Conservation (phyloP, 2,329 filamentous ascomycete species). For the Sclerotinia glacialis region DNA sequence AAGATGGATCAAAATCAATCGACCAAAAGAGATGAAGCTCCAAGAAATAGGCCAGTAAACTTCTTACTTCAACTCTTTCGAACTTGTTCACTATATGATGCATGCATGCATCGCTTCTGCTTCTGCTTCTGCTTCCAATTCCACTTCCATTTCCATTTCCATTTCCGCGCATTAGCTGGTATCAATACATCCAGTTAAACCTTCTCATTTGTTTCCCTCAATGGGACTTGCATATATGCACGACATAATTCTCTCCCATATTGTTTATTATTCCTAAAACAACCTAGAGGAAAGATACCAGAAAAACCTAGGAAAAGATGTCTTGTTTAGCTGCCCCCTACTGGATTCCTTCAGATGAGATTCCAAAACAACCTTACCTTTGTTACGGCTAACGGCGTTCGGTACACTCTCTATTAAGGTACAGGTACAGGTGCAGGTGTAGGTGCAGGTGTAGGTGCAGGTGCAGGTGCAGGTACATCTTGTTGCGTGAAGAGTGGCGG, state of each 20-base stretch:
- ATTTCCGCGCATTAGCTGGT: slow-evolving; percentile 11
- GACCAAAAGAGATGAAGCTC: background rate
- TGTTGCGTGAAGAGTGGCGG: background rate
- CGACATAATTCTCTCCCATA: slow-evolving; percentile 11
- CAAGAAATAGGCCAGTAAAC: background rate
- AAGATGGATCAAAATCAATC: background rate
- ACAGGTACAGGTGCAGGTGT: background rate
- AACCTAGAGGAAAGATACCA: background rate
- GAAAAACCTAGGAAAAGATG: background rate
- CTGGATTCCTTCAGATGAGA: background rate
- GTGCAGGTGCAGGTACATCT: background rate
- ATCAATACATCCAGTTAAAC: slow-evolving; percentile 1
- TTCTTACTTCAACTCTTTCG: background rate
- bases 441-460: background rate
- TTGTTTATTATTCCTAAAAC: background rate
- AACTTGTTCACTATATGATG: background rate
- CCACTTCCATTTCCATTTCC: too few relatives aligned
- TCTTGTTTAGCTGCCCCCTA: too few relatives aligned
- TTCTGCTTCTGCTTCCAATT: background rate
- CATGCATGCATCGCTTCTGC: background rate
- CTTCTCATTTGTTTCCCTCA: background rate
- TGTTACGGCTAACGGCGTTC: background rate
- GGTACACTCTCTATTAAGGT: background rate
- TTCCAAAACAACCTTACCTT: background rate
- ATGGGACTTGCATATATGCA: slow-evolving; percentile 20